Conservation (phyloP, 2,329 filamentous ascomycete genomes). For the Apiospora sp. region DNA sequence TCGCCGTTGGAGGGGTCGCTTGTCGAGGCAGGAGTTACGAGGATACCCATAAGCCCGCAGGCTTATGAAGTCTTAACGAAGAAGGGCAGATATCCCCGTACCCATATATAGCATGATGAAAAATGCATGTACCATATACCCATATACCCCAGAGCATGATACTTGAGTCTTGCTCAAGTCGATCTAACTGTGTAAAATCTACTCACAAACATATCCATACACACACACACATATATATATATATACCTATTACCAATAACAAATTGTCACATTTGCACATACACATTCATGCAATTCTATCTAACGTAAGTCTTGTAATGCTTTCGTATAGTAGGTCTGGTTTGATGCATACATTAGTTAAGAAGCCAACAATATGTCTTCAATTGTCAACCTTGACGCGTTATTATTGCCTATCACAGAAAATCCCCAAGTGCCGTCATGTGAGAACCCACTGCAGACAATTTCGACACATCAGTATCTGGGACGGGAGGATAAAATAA, state of each 20-base stretch:
- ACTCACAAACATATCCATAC: neutral
- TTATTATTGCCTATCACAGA: neutral
- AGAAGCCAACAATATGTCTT: neutral
- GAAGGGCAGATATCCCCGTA: constrained; percentile 9
- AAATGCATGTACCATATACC: constrained; percentile 9
- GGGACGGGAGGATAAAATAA: neutral
- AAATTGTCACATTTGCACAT: neutral
- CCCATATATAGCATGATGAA: constrained; percentile 9
- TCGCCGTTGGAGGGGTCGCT: constrained; percentile 3
- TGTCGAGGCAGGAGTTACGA: constrained; percentile 9
- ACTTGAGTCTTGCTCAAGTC: neutral
- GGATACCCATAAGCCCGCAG: constrained; percentile 9
- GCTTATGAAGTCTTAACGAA: constrained; percentile 15
- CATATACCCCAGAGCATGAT: neutral
- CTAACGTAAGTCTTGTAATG: neutral
- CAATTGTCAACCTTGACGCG: neutral
- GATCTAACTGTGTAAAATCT: constrained; percentile 17
- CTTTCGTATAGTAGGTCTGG: neutral
- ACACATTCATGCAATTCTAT: neutral
- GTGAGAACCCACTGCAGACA: neutral
- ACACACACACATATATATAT: too few species aligned
- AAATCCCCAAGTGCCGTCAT: neutral
- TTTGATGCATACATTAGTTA: neutral
- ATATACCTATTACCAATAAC: neutral
- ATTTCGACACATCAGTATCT: neutral